Base-by-base conservation (phyloP, 2,329 filamentous ascomycete genomes). In the Moelleriella libera region DNA sequence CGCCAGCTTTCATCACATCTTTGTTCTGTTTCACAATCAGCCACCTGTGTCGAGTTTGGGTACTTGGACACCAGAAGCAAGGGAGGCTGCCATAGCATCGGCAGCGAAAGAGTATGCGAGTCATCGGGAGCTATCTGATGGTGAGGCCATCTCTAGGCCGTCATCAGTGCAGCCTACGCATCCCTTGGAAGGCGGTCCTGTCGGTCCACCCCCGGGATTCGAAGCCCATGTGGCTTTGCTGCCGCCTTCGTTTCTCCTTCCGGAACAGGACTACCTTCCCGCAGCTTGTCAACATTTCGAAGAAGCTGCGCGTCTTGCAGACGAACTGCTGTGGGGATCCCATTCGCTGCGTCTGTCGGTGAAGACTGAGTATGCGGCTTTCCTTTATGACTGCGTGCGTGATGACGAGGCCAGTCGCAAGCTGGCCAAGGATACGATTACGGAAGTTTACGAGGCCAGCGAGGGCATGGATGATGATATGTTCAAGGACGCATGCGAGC, bases 381-480 rank as follows among this genome's bases (percentile, higher is more conserved):
- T 96, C 61, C 69, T 96, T 1, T 96, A 90, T 69, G 92, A 97
- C 60, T 97, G 90, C 58, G 74, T 87, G 2, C 87, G 92, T 60
- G 88, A 97, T 56, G 72, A 77, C 44, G 82, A 89, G 28, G 79
- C 72, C 37, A 88, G 87, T 46, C 76, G 89, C 32, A 76, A 77
- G 47, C 65, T 96, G 11, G 90, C 92, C 9, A 83, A 86, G 57
- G 75, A 82, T 39, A 87, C 89, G 3, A 92, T 97, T 51, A 76
- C 85, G 41, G 88, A 95, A 56, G 90, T 96, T 1, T 96, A 96
- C 60, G 84, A 88, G 49, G 88, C 88, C 1, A 81, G 84, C 47
- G 89, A 96, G 63, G 87, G 86, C 21, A 90, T 97, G 80, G 87
- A 94, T 50, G 89, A 97, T 58, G 88, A 94, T 54, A 94, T 92